Evolutionary conservation across 208 protist species (phyloP).

Genomic region (Acanthamoeba lenticulata): DNA sequence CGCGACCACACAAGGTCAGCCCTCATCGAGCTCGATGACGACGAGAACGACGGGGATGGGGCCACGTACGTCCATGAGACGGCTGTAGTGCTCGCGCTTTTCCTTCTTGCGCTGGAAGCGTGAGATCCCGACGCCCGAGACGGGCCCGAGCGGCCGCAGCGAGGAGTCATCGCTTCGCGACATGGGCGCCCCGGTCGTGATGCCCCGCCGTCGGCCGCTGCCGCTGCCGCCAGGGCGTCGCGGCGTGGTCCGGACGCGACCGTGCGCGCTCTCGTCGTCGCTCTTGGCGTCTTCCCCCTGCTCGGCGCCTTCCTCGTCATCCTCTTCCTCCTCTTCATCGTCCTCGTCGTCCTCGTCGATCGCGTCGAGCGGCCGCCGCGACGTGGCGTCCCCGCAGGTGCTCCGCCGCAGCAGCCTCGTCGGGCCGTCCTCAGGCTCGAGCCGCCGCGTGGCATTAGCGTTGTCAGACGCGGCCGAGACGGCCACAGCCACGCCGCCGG

Average conservation of each 20-base stretch:
- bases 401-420: background rate
- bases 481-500: background rate
- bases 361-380: background rate
- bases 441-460: too few relatives aligned
- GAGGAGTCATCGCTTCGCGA: background rate
- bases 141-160: too few relatives aligned
- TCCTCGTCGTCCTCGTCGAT: background rate
- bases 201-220: background rate
- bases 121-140: background rate
- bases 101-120: background rate
- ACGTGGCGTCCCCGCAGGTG: background rate
- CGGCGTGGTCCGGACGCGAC: too few relatives aligned
- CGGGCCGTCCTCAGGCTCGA: background rate
- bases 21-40: background rate
- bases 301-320: background rate
- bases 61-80: background rate
- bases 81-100: background rate
- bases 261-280: background rate
- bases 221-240: background rate
- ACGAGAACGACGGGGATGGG: background rate
- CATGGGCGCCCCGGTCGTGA: background rate
- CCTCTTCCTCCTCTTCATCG: background rate
- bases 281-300: background rate
- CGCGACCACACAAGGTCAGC: background rate
- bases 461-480: background rate